phyloP scores from a whole-genome alignment of 495 filamentous ascomycete species.

The Cudoniella acicularis region DNA sequence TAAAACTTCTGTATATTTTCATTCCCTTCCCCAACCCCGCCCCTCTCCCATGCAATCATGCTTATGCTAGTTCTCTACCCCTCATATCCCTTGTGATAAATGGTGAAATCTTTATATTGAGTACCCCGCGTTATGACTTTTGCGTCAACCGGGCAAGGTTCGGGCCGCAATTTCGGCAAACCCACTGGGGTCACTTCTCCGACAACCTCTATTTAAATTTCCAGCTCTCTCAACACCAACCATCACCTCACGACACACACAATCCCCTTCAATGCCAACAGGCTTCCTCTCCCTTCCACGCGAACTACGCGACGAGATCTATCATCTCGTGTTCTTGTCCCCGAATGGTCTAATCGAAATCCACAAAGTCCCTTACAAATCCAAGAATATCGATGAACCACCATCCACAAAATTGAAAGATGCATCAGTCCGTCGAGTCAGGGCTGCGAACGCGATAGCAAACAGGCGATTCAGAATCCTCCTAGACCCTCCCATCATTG shows the following conservation, averaged over 20 bases:
- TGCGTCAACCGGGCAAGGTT: not conserved
- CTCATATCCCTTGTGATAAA: not conserved
- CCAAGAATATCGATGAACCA: too few species aligned
- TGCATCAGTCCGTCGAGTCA: not conserved
- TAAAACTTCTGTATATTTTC: too few species aligned
- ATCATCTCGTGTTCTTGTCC: slow-evolving; percentile 1
- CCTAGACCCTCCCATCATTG: not conserved
- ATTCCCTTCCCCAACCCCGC: too few species aligned
- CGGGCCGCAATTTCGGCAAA: not conserved
- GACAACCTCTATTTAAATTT: not conserved
- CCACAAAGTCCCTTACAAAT: not conserved
- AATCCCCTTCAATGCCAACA: not conserved
- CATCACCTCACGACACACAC: not conserved
- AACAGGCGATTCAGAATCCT: not conserved
- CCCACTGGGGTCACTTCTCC: not conserved
- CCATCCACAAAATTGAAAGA: too few species aligned
- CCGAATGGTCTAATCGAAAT: slow-evolving; percentile 5
- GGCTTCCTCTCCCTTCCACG: slow-evolving; percentile 12
- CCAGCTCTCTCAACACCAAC: slow-evolving; percentile 2
- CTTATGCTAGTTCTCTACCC: too few species aligned
- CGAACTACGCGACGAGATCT: slow-evolving; percentile 18
- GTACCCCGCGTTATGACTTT: too few species aligned
- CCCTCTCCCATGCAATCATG: too few species aligned
- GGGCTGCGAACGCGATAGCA: not conserved
- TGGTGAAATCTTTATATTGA: not conserved